Conservation (phyloP, 352 stramenopile species). For the Globisporangium okanoganense region DNA sequence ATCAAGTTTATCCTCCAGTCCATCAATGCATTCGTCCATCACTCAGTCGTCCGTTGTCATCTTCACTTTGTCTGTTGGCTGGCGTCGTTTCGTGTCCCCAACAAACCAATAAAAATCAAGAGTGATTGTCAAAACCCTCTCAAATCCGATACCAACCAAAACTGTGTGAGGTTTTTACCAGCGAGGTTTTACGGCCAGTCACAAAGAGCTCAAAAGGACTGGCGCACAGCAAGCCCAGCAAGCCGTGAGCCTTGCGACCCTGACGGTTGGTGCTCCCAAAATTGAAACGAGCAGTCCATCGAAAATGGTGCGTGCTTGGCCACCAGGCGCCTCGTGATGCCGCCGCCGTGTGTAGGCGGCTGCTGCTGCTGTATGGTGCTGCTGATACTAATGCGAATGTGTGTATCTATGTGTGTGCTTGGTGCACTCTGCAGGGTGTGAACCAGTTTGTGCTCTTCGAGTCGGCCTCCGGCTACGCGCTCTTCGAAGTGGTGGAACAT, state of each 20-base stretch:
- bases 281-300: constrained; percentile 18
- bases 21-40: constrained; percentile 1
- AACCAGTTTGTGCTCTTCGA: constrained; percentile 96
- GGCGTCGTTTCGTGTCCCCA: constrained; percentile 1
- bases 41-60: not conserved
- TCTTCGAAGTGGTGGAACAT: constrained; percentile 98
- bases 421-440: constrained; percentile 24
- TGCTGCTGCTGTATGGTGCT: not conserved
- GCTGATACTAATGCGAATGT: not conserved
- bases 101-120: not conserved
- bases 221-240: not conserved
- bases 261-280: constrained; percentile 18
- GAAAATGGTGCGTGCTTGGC: constrained; percentile 17
- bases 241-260: not conserved
- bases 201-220: constrained; percentile 12
- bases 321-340: not conserved
- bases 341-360: too few species aligned
- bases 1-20: not conserved
- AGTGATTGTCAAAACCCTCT: not conserved
- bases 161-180: not conserved
- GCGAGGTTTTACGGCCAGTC: not conserved
- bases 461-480: constrained; percentile 96
- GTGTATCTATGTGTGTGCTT: not conserved
- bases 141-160: not conserved
- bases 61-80: not conserved